Conservation (phyloP, 352 stramenopile genomes). For the Ophiocytium majus region DNA sequence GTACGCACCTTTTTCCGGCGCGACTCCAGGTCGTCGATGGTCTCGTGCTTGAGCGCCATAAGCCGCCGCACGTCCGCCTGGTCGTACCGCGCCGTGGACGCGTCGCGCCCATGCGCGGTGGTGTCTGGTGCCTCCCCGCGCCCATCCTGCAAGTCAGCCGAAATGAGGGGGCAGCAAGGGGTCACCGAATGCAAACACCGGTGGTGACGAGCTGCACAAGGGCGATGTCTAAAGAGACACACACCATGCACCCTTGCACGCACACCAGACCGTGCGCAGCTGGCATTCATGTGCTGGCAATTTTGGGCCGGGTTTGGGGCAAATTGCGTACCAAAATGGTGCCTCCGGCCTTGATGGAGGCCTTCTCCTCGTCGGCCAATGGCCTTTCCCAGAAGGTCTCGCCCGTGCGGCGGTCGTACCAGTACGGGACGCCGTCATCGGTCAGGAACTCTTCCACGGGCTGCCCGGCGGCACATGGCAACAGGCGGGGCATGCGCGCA, state of each 20-base stretch:
- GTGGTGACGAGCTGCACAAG: not conserved
- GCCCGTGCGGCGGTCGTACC: conserved; percentile 69
- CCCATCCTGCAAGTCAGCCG: not conserved
- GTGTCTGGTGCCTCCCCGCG: not conserved
- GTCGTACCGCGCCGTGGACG: conserved; percentile 27
- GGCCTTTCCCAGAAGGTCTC: conserved; percentile 85
- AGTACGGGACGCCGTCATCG: conserved; percentile 83
- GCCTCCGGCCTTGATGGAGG: conserved; percentile 72
- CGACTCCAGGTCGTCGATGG: conserved; percentile 65
- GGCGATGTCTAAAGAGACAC: not conserved
- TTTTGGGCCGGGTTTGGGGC: too few species aligned
- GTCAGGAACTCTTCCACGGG: conserved; percentile 81
- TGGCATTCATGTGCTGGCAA: too few species aligned
- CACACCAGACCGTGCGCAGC: not conserved
- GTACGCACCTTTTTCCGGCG: conserved; percentile 45
- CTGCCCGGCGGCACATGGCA: too few species aligned
- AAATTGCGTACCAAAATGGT: conserved; percentile 62
- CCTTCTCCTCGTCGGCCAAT: conserved; percentile 72
- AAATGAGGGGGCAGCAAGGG: not conserved
- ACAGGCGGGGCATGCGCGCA: not conserved
- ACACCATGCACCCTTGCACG: not conserved
- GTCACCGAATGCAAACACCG: too few species aligned
- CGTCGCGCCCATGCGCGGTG: not conserved
- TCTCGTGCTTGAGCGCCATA: conserved; percentile 77
- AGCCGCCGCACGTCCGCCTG: conserved; percentile 68